These are phyloP conservation scores for Moesziomyces sp. DNA, from an alignment of 1,284 basidiomycete genomes.

Conservation along the genomic window DNA sequence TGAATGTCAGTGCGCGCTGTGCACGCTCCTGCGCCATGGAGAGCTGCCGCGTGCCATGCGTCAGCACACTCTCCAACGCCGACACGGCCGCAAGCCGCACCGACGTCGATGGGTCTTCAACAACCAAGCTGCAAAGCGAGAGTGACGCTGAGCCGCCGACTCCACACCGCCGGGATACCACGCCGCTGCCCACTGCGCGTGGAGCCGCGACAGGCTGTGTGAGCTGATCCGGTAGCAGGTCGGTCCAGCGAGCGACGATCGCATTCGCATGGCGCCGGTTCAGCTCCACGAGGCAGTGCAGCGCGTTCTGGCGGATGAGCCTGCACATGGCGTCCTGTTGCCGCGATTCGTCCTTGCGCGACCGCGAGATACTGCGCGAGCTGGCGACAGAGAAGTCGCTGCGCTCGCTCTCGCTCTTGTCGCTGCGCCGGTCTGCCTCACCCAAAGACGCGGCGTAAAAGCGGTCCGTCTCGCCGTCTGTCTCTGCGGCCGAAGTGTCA, in stretches of 20 bases:
- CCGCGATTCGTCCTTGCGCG: constrained; percentile 25
- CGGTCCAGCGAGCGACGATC: constrained; percentile 19
- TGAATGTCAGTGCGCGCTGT: constrained; percentile 29
- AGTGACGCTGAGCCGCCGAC: not conserved
- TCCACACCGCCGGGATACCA: not conserved
- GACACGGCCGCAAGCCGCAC: constrained; percentile 30
- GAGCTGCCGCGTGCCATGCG: constrained; percentile 23
- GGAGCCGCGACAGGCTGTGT: not conserved
- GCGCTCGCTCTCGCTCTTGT: constrained; percentile 40
- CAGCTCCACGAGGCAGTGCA: constrained; percentile 33
- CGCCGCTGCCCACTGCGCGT: not conserved
- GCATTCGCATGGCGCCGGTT: constrained; percentile 20
- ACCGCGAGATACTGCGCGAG: constrained; percentile 1
- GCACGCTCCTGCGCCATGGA: constrained; percentile 37
- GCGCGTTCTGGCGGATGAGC: constrained; percentile 32
- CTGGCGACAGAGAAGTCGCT: constrained; percentile 29
- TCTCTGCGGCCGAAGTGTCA: not conserved
- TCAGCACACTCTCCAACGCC: constrained; percentile 22
- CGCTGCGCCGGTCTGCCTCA: constrained; percentile 34
- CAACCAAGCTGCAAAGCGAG: constrained; percentile 34
- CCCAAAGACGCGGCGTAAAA: constrained; percentile 8
- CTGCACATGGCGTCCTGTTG: constrained; percentile 20
- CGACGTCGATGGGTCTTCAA: constrained; percentile 16
- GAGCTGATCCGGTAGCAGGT: constrained; percentile 26
- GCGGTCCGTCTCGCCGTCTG: not conserved